Evolutionary conservation across 495 filamentous ascomycete species (phyloP).

Genomic region (Neurospora terricola): DNA sequence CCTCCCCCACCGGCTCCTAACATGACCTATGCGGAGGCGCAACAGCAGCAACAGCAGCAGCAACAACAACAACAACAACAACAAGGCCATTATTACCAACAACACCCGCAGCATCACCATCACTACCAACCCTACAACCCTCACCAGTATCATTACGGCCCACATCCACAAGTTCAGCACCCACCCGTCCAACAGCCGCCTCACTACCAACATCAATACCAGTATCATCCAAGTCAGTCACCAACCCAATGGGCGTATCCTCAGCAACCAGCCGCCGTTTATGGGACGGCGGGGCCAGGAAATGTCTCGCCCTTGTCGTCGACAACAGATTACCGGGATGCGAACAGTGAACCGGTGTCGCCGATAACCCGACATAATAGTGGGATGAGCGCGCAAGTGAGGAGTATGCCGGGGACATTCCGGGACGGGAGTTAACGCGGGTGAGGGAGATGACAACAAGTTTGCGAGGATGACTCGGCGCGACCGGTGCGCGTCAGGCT

Average conservation of each 20-base stretch:
- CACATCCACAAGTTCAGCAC: neutral
- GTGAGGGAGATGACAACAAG: neutral
- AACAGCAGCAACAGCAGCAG: neutral
- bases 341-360: neutral
- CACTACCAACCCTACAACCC: neutral
- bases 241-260: neutral
- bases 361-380: neutral
- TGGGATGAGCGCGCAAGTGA: neutral
- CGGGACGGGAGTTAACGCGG: neutral
- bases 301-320: neutral
- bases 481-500: neutral
- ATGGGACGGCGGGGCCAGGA: neutral
- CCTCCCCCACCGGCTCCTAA: neutral
- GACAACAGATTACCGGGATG: neutral
- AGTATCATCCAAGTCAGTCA: neutral
- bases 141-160: neutral
- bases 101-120: neutral
- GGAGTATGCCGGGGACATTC: neutral
- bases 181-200: neutral
- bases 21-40: neutral
- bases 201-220: neutral
- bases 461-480: neutral
- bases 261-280: neutral
- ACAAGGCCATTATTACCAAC: neutral
- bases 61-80: neutral